phyloP scores from a whole-genome alignment of 371 early-diverging fungal genomes.

The Mucor piriformis region DNA sequence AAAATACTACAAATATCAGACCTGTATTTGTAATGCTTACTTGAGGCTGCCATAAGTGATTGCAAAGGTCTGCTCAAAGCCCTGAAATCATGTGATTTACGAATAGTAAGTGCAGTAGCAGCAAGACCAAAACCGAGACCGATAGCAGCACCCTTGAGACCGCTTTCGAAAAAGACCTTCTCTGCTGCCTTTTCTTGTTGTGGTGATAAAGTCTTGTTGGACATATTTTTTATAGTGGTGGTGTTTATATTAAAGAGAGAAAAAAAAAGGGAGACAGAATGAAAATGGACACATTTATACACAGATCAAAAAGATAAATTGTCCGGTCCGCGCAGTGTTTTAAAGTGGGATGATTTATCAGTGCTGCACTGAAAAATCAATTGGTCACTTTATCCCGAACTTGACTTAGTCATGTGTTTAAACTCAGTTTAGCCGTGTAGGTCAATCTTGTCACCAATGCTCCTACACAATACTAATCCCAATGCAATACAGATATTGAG shows the following conservation, averaged over 20 bases:
- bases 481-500: too few relatives aligned
- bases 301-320: neutral
- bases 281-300: neutral
- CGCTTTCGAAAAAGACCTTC: conserved; percentile 29
- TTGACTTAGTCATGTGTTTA: too few relatives aligned
- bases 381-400: too few relatives aligned
- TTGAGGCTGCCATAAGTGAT: conserved; percentile 40
- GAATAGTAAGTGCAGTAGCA: conserved; percentile 36
- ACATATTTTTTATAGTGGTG: conserved; percentile 2
- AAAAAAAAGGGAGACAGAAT: neutral
- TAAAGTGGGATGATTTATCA: conserved; percentile 9
- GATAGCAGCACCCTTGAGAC: conserved; percentile 47
- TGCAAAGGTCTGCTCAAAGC: conserved; percentile 43
- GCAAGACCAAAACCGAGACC: conserved; percentile 50
- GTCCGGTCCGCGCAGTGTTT: neutral
- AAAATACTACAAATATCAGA: neutral
- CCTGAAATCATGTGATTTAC: conserved; percentile 48
- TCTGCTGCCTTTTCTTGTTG: conserved; percentile 40
- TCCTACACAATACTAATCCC: too few relatives aligned
- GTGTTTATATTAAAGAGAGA: conserved; percentile 1
- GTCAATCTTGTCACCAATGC: too few relatives aligned
- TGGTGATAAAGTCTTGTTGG: conserved; percentile 13
- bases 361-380: too few relatives aligned
- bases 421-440: too few relatives aligned
- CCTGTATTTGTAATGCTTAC: conserved; percentile 22